Percentiles rank a stretch among this genome's conserved stretches.
phyloP scores from a whole-genome alignment of 306 rosid genomes.

The Cicer cuneatum region DNA sequence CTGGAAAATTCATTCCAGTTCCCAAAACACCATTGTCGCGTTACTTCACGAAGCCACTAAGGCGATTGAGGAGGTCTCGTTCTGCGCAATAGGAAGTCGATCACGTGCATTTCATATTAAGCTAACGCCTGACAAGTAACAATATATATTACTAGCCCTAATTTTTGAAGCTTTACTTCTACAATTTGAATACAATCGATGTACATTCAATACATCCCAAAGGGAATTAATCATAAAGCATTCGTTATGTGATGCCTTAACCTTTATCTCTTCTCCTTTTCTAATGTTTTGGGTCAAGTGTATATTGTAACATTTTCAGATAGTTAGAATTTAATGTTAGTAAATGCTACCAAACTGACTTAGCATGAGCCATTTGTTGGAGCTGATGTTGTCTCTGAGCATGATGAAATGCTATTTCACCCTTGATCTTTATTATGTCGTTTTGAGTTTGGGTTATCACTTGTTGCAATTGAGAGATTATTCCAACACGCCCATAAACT shows the following conservation, averaged over 20 bases:
- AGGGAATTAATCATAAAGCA: conserved; percentile 38
- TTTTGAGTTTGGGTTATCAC: conserved; percentile 25
- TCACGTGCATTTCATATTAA: conserved; percentile 16
- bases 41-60: conserved; percentile 48
- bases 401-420: background rate
- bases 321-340: conserved; percentile 20
- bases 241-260: conserved; percentile 22
- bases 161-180: conserved; percentile 36
- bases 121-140: conserved; percentile 42
- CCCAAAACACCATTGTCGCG: conserved; percentile 70
- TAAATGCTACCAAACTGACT: conserved; percentile 15
- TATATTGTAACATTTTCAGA: conserved; percentile 41
- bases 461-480: conserved; percentile 33
- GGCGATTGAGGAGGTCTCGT: conserved; percentile 53
- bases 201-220: conserved; percentile 41
- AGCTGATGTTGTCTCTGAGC: conserved; percentile 15
- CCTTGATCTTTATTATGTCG: background rate
- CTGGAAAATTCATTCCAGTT: conserved; percentile 89
- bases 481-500: conserved; percentile 5
- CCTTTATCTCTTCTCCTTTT: background rate
- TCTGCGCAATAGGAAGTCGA: conserved; percentile 32
- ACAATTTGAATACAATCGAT: conserved; percentile 30
- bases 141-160: conserved; percentile 20
- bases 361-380: conserved; percentile 21
- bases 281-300: conserved; percentile 31